These are phyloP conservation scores for Fusarium sp. DNA, from an alignment of 2,329 filamentous ascomycete species.

Conservation along the genomic window DNA sequence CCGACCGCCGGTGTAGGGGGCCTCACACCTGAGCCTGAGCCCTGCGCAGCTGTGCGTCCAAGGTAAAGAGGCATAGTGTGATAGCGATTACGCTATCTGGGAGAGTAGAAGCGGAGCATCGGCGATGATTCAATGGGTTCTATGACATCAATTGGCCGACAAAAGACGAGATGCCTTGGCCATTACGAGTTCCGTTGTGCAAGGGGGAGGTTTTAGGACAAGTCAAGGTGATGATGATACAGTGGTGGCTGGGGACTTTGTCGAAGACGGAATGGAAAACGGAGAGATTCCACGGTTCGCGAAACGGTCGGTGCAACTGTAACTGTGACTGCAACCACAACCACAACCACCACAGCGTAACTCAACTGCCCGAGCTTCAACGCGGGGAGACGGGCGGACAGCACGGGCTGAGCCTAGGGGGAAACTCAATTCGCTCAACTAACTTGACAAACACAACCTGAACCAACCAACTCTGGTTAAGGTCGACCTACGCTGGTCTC, in stretches of 20 bases:
- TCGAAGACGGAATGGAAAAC: not conserved
- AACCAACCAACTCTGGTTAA: not conserved
- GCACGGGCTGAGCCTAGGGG: conserved; percentile 19
- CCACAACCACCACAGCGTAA: not conserved
- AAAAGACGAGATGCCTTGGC: not conserved
- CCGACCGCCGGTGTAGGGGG: conserved; percentile 5
- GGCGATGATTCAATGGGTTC: not conserved
- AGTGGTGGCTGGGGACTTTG: not conserved
- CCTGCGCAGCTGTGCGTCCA: not conserved
- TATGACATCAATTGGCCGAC: not conserved
- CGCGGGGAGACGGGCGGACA: conserved; percentile 27
- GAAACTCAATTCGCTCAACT: conserved; percentile 20
- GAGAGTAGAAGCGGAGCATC: not conserved
- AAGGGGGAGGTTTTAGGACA: not conserved
- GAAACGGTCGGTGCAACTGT: not conserved
- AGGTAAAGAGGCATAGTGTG: not conserved
- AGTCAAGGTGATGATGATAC: not conserved
- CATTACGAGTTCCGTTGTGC: not conserved
- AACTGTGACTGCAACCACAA: not conserved
- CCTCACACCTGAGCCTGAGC: not conserved
- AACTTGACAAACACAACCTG: not conserved
- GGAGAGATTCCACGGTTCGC: not conserved
- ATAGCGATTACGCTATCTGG: not conserved
- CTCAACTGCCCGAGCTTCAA: not conserved
- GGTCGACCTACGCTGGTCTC: not conserved